Conservation (phyloP, 2,329 filamentous ascomycete species). For the Exophiala lecanii-corni region DNA sequence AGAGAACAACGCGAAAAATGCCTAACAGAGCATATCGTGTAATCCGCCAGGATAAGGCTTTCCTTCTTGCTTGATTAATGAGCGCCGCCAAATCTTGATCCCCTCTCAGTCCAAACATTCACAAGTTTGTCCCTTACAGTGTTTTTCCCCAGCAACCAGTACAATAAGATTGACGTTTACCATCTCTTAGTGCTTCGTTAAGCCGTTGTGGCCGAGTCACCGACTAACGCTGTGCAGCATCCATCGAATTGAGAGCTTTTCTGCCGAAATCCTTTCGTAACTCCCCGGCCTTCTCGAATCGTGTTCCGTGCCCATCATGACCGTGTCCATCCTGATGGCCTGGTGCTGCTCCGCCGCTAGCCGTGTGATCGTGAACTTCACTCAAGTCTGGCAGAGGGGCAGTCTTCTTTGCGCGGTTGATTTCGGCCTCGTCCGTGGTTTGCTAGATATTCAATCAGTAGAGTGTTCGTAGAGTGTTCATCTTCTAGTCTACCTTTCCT, state of each 20-base stretch:
- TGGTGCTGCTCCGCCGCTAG: slow-evolving; percentile 1
- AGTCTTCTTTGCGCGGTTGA: slow-evolving; percentile 5
- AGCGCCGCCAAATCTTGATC: no score
- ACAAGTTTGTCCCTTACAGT: no score
- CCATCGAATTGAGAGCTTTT: background rate
- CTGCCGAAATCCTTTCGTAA: background rate
- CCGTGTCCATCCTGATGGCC: slow-evolving; percentile 4
- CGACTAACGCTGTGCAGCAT: background rate
- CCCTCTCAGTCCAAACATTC: no score
- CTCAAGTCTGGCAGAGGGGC: slow-evolving; percentile 2
- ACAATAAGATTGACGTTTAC: no score
- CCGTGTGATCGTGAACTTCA: slow-evolving; percentile 6
- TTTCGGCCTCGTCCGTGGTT: slow-evolving; percentile 2
- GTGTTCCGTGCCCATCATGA: background rate
- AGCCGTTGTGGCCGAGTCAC: background rate
- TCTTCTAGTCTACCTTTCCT: slow-evolving; percentile 1
- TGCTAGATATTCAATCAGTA: background rate
- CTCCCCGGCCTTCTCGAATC: background rate
- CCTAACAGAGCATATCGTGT: no score
- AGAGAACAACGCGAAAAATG: no score
- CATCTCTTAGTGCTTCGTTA: no score
- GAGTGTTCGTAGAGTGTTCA: background rate
- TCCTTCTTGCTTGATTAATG: no score
- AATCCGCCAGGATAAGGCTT: no score
- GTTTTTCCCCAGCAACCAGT: no score